Conservation (phyloP, 345 rosid species). For the Bretschneidera sinensis region DNA sequence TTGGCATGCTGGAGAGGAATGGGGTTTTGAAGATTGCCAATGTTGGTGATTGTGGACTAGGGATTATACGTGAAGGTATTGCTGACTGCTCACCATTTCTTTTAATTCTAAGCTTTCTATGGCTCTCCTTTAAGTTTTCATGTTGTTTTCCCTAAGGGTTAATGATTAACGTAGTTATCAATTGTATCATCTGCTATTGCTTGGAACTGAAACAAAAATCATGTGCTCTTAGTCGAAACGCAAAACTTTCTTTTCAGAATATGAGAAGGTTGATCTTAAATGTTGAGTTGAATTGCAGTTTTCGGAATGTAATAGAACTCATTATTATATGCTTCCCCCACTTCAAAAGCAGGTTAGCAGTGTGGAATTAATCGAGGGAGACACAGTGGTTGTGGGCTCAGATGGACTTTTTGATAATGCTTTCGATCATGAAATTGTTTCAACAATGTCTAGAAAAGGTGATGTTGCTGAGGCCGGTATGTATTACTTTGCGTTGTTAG, state of each 20-base stretch:
- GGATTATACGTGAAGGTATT: constrained; percentile 63
- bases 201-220: no score
- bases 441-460: constrained; percentile 31
- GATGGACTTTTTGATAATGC: constrained; percentile 90
- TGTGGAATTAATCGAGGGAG: constrained; percentile 58
- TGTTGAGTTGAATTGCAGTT: neutral
- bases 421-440: constrained; percentile 71
- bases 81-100: neutral
- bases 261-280: neutral
- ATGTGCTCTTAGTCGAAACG: neutral
- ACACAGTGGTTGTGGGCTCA: constrained; percentile 73
- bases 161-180: no score
- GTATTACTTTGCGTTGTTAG: constrained; percentile 11
- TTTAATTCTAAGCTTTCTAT: neutral
- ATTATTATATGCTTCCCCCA: no score
- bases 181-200: neutral
- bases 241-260: neutral
- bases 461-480: constrained; percentile 61
- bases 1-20: constrained; percentile 70
- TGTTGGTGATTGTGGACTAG: constrained; percentile 87
- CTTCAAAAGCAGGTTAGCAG: constrained; percentile 49
- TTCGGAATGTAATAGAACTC: neutral
- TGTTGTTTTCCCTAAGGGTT: constrained; percentile 1
- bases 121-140: constrained; percentile 1
- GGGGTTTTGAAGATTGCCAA: constrained; percentile 67